Percentiles rank a stretch among this genome's conserved stretches.
Conservation (phyloP, 441 rosid species). For the Adansonia rubrostipa region DNA sequence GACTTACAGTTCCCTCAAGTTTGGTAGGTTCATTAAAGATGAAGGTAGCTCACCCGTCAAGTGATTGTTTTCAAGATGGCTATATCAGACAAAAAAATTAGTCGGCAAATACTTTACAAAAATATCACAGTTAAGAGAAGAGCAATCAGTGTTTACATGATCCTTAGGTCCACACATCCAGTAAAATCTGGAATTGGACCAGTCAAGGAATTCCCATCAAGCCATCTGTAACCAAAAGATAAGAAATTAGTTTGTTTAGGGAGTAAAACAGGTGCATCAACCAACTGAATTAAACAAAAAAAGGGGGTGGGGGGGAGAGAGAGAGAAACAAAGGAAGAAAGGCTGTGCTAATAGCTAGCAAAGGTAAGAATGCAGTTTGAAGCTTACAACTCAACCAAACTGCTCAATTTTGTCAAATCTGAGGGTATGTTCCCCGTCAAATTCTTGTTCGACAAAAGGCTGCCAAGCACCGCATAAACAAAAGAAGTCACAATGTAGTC, state of each 20-base stretch:
- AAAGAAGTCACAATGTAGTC: slow-evolving; percentile 22
- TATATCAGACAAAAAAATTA: slow-evolving; percentile 39
- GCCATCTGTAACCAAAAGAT: slow-evolving; percentile 66
- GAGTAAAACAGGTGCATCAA: neutral
- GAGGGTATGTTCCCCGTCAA: slow-evolving; percentile 78
- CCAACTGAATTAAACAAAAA: neutral
- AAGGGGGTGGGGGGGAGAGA: too few species aligned
- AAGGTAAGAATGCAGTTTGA: slow-evolving; percentile 13
- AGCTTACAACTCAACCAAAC: slow-evolving; percentile 88
- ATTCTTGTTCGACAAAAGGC: slow-evolving; percentile 75
- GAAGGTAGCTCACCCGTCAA: slow-evolving; percentile 84
- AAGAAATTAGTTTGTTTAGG: slow-evolving; percentile 16
- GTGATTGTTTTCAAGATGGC: slow-evolving; percentile 93
- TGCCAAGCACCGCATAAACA: slow-evolving; percentile 40
- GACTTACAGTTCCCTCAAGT: slow-evolving; percentile 93
- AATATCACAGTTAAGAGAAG: slow-evolving; percentile 25
- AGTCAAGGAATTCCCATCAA: slow-evolving; percentile 82
- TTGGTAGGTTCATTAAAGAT: slow-evolving; percentile 65
- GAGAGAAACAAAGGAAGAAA: neutral
- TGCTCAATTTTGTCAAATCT: slow-evolving; percentile 65
- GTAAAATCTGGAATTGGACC: slow-evolving; percentile 89
- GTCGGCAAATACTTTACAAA: slow-evolving; percentile 31
- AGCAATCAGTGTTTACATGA: slow-evolving; percentile 58
- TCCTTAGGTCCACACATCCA: slow-evolving; percentile 63
- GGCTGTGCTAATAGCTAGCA: neutral